Conservation (phyloP, 352 stramenopile species). For the Pythium graminicola region DNA sequence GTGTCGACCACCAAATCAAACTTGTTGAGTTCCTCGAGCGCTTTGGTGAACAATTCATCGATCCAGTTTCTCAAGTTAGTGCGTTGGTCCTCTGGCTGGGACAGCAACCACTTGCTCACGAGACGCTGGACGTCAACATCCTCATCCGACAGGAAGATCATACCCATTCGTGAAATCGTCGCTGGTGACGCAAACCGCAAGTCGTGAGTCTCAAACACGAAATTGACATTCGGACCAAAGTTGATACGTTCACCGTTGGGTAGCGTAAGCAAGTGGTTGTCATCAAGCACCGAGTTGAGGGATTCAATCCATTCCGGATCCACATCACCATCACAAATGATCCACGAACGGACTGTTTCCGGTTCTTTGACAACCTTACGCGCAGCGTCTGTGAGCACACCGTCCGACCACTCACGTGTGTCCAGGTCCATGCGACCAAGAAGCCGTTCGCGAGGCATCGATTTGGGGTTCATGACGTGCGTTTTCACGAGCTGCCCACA, state of each 20-base stretch:
- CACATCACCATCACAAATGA: constrained; percentile 99
- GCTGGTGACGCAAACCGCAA: constrained; percentile 97
- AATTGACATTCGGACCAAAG: constrained; percentile 98
- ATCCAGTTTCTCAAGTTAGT: constrained; percentile 80
- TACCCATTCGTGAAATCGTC: constrained; percentile 99
- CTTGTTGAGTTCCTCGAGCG: constrained; percentile 81
- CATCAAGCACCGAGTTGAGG: constrained; percentile 99
- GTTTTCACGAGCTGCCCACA: constrained; percentile 96
- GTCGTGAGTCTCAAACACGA: constrained; percentile 99
- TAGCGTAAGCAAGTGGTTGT: constrained; percentile 99
- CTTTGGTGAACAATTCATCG: constrained; percentile 89
- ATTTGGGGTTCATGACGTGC: constrained; percentile 99
- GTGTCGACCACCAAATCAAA: constrained; percentile 88
- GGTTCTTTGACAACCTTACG: constrained; percentile 95
- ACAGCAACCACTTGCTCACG: constrained; percentile 79
- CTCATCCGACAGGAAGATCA: constrained; percentile 99
- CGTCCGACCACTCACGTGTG: constrained; percentile 99
- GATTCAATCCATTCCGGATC: constrained; percentile 99
- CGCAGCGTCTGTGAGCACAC: constrained; percentile 97
- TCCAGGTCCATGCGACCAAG: constrained; percentile 99
- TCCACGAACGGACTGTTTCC: constrained; percentile 96
- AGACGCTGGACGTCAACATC: constrained; percentile 93
- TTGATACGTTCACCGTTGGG: constrained; percentile 97
- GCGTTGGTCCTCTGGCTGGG: constrained; percentile 37
- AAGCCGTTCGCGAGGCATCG: constrained; percentile 96